phyloP scores from a whole-genome alignment of 1,284 basidiomycete genomes.

The Tilletia setariae region DNA sequence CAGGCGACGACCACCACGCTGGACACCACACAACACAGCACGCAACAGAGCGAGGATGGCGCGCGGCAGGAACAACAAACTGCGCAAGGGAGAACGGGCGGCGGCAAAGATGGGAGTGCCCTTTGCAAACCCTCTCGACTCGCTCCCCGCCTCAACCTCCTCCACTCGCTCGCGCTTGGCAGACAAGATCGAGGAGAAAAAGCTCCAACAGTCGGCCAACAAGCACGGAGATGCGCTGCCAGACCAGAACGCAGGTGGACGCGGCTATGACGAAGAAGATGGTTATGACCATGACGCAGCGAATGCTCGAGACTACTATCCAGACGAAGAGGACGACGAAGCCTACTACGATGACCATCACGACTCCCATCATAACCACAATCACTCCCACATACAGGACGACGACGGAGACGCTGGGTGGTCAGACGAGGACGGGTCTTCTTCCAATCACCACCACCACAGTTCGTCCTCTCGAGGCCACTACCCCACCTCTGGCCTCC shows the following conservation, averaged over 20 bases:
- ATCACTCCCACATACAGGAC: not conserved
- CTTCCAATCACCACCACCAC: not conserved
- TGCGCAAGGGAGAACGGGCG: constrained; percentile 16
- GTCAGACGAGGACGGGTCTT: not conserved
- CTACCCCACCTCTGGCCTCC: not conserved
- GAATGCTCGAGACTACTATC: not conserved
- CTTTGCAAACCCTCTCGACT: not conserved
- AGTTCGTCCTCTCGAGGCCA: not conserved
- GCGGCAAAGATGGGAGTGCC: constrained; percentile 15
- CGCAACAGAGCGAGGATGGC: not conserved
- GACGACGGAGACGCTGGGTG: not conserved
- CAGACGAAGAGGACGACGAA: not conserved
- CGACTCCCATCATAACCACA: too few species aligned
- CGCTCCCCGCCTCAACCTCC: not conserved
- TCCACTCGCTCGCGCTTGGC: not conserved
- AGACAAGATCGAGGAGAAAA: not conserved
- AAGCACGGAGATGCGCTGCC: not conserved
- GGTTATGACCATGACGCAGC: not conserved
- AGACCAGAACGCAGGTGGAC: not conserved
- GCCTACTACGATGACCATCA: not conserved
- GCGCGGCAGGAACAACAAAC: constrained; percentile 18
- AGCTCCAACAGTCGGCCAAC: not conserved
- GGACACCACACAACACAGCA: not conserved
- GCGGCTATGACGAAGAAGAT: not conserved
- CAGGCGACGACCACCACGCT: not conserved